Conservation (phyloP, 2,329 filamentous ascomycete species). For the Scleromitrula shiraiana region DNA sequence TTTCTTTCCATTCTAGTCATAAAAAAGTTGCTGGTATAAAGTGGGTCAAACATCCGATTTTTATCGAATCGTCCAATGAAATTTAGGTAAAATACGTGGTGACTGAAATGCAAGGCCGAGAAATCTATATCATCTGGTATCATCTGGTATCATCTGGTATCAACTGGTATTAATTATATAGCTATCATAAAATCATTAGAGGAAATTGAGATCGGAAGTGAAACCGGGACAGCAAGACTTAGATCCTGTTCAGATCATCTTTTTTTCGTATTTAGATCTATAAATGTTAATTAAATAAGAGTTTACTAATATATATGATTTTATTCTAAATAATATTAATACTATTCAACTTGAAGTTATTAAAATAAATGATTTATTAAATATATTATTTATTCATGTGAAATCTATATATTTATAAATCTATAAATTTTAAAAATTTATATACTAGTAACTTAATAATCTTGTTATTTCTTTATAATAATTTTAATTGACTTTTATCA, state of each 20-base stretch:
- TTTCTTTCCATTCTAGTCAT: background rate
- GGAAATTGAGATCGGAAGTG: background rate
- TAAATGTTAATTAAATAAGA: too few species aligned
- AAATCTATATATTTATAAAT: too few species aligned
- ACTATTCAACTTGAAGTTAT: too few species aligned
- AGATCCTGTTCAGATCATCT: background rate
- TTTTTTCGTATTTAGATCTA: background rate
- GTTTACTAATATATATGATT: too few species aligned
- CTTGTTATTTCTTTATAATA: too few species aligned
- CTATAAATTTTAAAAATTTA: too few species aligned
- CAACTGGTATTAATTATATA: background rate
- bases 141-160: conserved; percentile 1
- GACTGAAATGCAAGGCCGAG: conserved; percentile 9
- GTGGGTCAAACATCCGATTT: background rate
- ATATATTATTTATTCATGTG: too few species aligned
- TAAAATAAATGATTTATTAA: too few species aligned
- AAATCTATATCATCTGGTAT: background rate
- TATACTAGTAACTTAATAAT: too few species aligned
- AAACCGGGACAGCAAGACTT: background rate
- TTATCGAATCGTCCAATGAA: background rate
- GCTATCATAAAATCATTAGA: background rate
- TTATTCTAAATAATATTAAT: too few species aligned
- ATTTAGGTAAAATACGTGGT: background rate
- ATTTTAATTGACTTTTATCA: too few species aligned
- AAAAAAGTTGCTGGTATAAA: background rate